Evolutionary conservation across 345 rosid genomes (phyloP), one percentile per base, ranked within the genome.

Genomic region (Eucalyptus guilfoylei): DNA sequence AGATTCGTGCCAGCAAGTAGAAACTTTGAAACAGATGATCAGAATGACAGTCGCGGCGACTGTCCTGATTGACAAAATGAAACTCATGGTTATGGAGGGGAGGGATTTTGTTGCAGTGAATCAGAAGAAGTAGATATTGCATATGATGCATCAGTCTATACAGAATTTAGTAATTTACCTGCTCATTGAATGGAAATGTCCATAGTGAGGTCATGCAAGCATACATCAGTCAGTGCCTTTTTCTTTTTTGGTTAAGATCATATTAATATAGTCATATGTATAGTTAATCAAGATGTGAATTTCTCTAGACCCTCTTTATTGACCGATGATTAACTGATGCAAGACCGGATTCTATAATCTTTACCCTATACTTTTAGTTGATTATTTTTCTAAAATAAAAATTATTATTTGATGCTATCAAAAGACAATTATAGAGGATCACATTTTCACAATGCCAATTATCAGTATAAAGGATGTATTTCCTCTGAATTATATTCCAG

Each of bases 41-140:
- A 1, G 47, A 40, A 76, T 76, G 81, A 34, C 45, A 12, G 81
- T 19, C 7, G 3, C 1, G 1, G n/a, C 2, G 0, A 13, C 69
- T 0, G 69, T 28, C 69, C 16, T 6, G 4, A 62, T 30, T 28
- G 9, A 62, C 16, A 28, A 62, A 37, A 72, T 37, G 81, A 34
- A 72, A 72, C 44, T 72, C 37, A 72, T 34, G 44, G 44, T 72
- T 21, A 37, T 37, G 47, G 45, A 19, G 12, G 11, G 4, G 83
- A 76, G 45, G 83, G 83, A 76, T 37, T 76, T 42, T 76, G 83
- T 37, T 37, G 15, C 83, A 37, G 83, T 21, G 26, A 11, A 37
- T 21, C 28, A 76, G 83, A 37, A 72, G 45, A 72, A 76, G 83
- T 76, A 21, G 45, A 21, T 11, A 76, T 37, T 37, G 47, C 83